These are phyloP conservation scores for Kernera saxatilis DNA, from an alignment of 345 rosid species.

Conservation along the genomic window DNA sequence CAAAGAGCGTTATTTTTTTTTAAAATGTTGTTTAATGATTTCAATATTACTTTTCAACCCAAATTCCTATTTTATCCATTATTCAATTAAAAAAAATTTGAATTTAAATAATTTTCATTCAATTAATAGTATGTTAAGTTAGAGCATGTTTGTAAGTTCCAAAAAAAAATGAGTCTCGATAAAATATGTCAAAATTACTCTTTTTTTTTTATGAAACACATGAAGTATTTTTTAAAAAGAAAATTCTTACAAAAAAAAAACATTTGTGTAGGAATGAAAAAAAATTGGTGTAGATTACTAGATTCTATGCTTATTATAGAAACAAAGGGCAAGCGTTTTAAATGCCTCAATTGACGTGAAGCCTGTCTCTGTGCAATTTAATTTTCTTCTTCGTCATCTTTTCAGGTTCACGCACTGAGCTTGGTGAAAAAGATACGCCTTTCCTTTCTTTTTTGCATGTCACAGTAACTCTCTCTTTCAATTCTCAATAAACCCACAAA, in stretches of 20 bases:
- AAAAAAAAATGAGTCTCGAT: too few relatives aligned
- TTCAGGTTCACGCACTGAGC: slow-evolving; percentile 27
- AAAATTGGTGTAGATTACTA: background rate
- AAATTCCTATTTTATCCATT: too few relatives aligned
- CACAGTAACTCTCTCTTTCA: slow-evolving; percentile 7
- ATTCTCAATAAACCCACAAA: background rate
- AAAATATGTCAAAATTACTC: too few relatives aligned
- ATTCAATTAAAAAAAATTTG: too few relatives aligned
- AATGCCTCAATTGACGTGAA: slow-evolving; percentile 14
- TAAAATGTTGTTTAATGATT: too few relatives aligned
- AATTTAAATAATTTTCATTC: too few relatives aligned
- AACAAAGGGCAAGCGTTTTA: slow-evolving; percentile 1
- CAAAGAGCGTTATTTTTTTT: too few relatives aligned
- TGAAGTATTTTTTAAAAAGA: too few relatives aligned
- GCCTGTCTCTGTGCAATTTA: slow-evolving; percentile 15
- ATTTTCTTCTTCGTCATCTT: slow-evolving; percentile 6
- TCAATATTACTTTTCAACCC: too few relatives aligned
- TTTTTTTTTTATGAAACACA: too few relatives aligned
- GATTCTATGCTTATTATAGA: background rate
- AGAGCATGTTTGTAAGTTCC: too few relatives aligned
- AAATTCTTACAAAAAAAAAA: background rate
- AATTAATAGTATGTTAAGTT: too few relatives aligned
- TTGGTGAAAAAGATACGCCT: slow-evolving; percentile 12
- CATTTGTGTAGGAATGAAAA: background rate
- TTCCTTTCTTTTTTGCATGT: slow-evolving; percentile 6